phyloP scores from a whole-genome alignment of 805 yeast species.

The Metschnikowia aberdeeniae region DNA sequence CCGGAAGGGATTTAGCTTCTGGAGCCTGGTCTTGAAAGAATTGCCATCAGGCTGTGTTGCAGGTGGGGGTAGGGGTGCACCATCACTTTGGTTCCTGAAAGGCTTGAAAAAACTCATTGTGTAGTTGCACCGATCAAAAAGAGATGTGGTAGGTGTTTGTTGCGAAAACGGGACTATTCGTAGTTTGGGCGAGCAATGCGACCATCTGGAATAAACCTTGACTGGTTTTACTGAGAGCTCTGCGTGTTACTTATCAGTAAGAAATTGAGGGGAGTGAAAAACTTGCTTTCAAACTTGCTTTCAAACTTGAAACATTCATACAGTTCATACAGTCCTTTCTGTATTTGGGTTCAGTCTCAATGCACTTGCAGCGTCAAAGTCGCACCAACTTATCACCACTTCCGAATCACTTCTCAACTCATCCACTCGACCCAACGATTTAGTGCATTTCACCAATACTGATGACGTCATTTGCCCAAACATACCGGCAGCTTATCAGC shows the following conservation, averaged over 20 bases:
- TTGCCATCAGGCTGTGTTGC: slow-evolving; percentile 24
- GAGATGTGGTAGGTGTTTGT: not conserved
- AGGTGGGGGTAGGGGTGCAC: slow-evolving; percentile 37
- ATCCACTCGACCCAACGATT: too few relatives aligned
- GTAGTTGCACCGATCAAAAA: not conserved
- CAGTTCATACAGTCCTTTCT: too few relatives aligned
- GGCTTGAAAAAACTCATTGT: slow-evolving; percentile 40
- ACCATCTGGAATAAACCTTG: too few relatives aligned
- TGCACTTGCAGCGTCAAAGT: too few relatives aligned
- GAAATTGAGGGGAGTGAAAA: too few relatives aligned
- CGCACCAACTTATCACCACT: too few relatives aligned
- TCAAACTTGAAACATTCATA: too few relatives aligned
- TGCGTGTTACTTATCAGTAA: too few relatives aligned
- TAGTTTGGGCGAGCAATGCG: not conserved
- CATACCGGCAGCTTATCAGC: slow-evolving; percentile 45
- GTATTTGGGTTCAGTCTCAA: too few relatives aligned
- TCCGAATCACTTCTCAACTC: too few relatives aligned
- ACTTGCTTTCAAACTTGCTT: too few relatives aligned
- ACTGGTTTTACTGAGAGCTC: too few relatives aligned
- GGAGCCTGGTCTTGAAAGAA: slow-evolving; percentile 28
- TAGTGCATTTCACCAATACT: slow-evolving; percentile 1
- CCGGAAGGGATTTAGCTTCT: slow-evolving; percentile 38
- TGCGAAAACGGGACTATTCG: not conserved
- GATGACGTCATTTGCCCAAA: slow-evolving; percentile 36
- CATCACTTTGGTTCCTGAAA: slow-evolving; percentile 29